Conservation (phyloP, 495 filamentous ascomycete genomes). For the Parachaetomium inaequale region DNA sequence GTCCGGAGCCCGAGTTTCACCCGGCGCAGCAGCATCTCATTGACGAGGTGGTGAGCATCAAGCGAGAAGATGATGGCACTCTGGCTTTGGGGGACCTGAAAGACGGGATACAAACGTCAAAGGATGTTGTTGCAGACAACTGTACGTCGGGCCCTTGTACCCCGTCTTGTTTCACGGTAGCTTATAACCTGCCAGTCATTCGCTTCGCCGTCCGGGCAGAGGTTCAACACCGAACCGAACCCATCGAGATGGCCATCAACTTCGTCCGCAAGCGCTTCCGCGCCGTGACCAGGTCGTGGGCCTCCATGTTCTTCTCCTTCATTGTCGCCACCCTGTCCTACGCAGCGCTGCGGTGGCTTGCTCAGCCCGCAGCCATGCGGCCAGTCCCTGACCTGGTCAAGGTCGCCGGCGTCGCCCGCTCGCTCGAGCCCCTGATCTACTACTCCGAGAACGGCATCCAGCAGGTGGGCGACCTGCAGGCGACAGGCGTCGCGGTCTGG, state of each 20-base stretch:
- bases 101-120: constrained; percentile 10
- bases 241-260: constrained; percentile 68
- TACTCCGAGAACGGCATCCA: constrained; percentile 84
- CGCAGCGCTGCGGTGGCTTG: constrained; percentile 58
- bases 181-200: constrained; percentile 59
- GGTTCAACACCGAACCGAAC: constrained; percentile 80
- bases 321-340: constrained; percentile 57
- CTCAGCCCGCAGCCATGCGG: constrained; percentile 60
- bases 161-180: constrained; percentile 18
- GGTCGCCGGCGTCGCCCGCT: constrained; percentile 78
- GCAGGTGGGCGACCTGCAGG: constrained; percentile 80
- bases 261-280: constrained; percentile 58
- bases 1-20: constrained; percentile 43
- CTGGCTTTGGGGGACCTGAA: constrained; percentile 16
- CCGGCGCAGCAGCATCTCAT: constrained; percentile 22
- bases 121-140: constrained; percentile 33
- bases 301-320: constrained; percentile 55
- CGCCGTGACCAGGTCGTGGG: constrained; percentile 60
- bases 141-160: constrained; percentile 33
- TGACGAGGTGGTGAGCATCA: constrained; percentile 26
- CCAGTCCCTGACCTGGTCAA: constrained; percentile 86
- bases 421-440: constrained; percentile 87
- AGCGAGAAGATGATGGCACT: constrained; percentile 29
- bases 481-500: constrained; percentile 87
- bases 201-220: constrained; percentile 82